A percentile compares a stretch with the other conserved stretches of the same genome.
Conservation (phyloP, 768 basidiomycete genomes). For the Porpolomopsis calyptriformis region DNA sequence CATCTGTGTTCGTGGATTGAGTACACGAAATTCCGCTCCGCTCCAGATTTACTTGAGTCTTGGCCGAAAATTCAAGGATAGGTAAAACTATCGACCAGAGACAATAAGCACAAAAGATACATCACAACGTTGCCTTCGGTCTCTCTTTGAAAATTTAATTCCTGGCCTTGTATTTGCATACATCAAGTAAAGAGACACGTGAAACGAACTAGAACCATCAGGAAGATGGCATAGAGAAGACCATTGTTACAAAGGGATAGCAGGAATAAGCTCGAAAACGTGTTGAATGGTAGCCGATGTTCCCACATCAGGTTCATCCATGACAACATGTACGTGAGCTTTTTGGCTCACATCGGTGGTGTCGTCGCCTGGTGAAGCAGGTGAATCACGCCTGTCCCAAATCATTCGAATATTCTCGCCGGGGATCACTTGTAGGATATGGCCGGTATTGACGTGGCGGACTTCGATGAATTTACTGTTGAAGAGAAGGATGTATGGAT, state of each 20-base stretch:
- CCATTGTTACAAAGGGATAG: slow-evolving; percentile 64
- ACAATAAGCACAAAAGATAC: too few relatives aligned
- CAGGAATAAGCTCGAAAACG: slow-evolving; percentile 72
- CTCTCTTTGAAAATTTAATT: too few relatives aligned
- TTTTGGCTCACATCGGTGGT: slow-evolving; percentile 56
- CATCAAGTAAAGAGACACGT: too few relatives aligned
- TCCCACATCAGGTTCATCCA: slow-evolving; percentile 47
- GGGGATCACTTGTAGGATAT: slow-evolving; percentile 75
- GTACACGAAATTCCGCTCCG: too few relatives aligned
- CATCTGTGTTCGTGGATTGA: too few relatives aligned
- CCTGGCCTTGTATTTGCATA: too few relatives aligned
- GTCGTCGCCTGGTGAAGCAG: slow-evolving; percentile 50
- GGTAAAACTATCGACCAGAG: too few relatives aligned
- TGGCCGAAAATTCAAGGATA: too few relatives aligned
- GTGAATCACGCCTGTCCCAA: slow-evolving; percentile 72
- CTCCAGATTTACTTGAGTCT: too few relatives aligned
- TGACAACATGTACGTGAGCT: slow-evolving; percentile 78
- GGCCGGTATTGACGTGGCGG: slow-evolving; percentile 72
- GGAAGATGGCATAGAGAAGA: too few relatives aligned
- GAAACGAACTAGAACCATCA: too few relatives aligned
- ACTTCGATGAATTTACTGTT: slow-evolving; percentile 90
- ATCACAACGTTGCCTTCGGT: too few relatives aligned
- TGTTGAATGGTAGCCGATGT: slow-evolving; percentile 47
- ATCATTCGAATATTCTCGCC: slow-evolving; percentile 79
- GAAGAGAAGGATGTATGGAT: slow-evolving; percentile 84